Evolutionary conservation across 2,329 filamentous ascomycete species (phyloP).

Genomic region (Phaeophleospora eucalypticola): DNA sequence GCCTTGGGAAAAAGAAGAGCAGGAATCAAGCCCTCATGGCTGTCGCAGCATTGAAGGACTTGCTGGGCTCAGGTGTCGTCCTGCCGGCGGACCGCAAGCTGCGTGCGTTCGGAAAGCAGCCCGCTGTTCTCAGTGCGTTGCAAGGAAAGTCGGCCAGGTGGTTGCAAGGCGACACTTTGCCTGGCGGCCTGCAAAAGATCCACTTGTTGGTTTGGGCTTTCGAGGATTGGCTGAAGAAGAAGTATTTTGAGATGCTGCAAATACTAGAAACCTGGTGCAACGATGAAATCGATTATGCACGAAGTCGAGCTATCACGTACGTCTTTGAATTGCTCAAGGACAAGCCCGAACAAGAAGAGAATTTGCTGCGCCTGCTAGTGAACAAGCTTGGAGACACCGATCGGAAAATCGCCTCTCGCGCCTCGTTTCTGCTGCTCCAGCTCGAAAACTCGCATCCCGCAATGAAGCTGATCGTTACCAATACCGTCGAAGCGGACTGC

Average conservation of each 20-base stretch:
- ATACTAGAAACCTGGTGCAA: slow-evolving; percentile 88
- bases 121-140: slow-evolving; percentile 67
- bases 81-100: slow-evolving; percentile 79
- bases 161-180: slow-evolving; percentile 66
- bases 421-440: slow-evolving; percentile 90
- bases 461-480: slow-evolving; percentile 88
- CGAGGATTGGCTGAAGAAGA: slow-evolving; percentile 91
- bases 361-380: slow-evolving; percentile 81
- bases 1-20: slow-evolving; percentile 85
- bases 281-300: slow-evolving; percentile 91
- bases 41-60: slow-evolving; percentile 88
- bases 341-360: slow-evolving; percentile 96
- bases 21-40: slow-evolving; percentile 89
- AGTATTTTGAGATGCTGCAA: slow-evolving; percentile 90
- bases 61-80: slow-evolving; percentile 82
- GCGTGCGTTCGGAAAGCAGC: slow-evolving; percentile 73
- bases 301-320: slow-evolving; percentile 81
- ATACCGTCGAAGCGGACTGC: slow-evolving; percentile 79
- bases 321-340: slow-evolving; percentile 88
- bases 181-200: slow-evolving; percentile 65
- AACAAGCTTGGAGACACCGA: slow-evolving; percentile 96
- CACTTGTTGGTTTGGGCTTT: slow-evolving; percentile 87
- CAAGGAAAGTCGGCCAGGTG: slow-evolving; percentile 61
- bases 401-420: slow-evolving; percentile 89
- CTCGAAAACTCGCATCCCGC: slow-evolving; percentile 81